Conservation (phyloP, 139 green algal genomes). For the Coccomyxa sp. region DNA sequence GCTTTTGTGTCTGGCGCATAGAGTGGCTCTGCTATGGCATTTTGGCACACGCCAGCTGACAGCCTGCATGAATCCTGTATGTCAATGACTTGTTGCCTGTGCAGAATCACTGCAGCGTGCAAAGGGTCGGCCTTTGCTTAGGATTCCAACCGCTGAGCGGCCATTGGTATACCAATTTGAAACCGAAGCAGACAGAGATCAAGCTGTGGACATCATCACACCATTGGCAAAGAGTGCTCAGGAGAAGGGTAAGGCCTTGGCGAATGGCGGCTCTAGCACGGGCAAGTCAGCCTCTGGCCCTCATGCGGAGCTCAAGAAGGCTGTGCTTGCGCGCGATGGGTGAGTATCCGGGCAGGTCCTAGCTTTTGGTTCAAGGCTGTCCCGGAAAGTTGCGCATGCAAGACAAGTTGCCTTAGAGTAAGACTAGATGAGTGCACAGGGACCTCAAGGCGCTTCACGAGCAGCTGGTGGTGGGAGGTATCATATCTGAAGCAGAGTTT, state of each 20-base stretch:
- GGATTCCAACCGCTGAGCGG: background rate
- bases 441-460: constrained; percentile 37
- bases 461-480: constrained; percentile 36
- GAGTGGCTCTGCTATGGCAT: no score
- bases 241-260: background rate
- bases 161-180: constrained; percentile 18
- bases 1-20: no score
- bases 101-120: constrained; percentile 19
- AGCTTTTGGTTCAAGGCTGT: background rate
- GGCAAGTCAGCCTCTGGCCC: background rate
- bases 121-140: constrained; percentile 19
- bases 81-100: no score
- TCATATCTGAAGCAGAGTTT: constrained; percentile 46
- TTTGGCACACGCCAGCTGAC: no score
- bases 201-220: constrained; percentile 16
- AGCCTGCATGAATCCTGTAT: no score
- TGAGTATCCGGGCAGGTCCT: background rate
- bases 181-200: constrained; percentile 5
- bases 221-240: constrained; percentile 6
- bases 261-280: background rate
- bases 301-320: constrained; percentile 10
- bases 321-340: constrained; percentile 7
- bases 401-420: background rate
- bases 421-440: background rate
- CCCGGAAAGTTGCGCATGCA: background rate